Base-by-base conservation (phyloP, 2,329 filamentous ascomycete genomes). In the Xylariomycetidae sp. region DNA sequence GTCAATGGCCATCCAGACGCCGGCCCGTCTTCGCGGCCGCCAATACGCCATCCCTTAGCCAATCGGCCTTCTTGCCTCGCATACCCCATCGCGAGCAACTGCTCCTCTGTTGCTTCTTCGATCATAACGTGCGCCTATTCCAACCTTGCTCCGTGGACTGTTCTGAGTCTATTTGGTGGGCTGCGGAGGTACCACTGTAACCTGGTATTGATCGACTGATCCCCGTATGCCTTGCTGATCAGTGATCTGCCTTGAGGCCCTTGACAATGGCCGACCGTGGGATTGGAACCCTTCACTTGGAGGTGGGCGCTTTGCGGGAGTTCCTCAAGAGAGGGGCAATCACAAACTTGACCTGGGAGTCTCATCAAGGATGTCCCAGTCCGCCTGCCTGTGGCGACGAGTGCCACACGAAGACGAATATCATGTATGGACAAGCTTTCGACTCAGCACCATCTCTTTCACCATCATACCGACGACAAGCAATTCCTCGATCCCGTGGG, bases 1-100 rank as follows among this genome's bases (percentile, higher is more conserved):
- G 25, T 50, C 40, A 49, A 27, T 52, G 49, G 47, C 17, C 26
- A n/a, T 23, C 38, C 46, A 57, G 48, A 52, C 56, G 56, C 56
- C 52, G 56, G 48, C 56, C 56, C 40, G 20, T 37, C 32, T 38
- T 19, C 34, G 49, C 45, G 46, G 34, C 52, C 44, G 14, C 32
- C 32, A 27, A 28, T 9, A 34, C 24, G 17, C 35, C 33, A 12
- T 37, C 26, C n/a, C 25, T 19, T 34, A 40, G 45, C 44, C 44
- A 32, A 17, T 29, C 5, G 30, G 29, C 13, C 41, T 41, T 44
- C 42, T 42, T 20, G 23, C 18, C 24, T 14, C 6, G 7, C 1
- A 26, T 26, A 13, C 25, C 25, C 7, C 8, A 9, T 14, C 10
- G 10, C 8, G 25, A 6, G 9, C n/a, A n/a, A n/a, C n/a, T n/a